Conservation (phyloP, 2,329 filamentous ascomycete genomes). For the Diaporthe caulivora region DNA sequence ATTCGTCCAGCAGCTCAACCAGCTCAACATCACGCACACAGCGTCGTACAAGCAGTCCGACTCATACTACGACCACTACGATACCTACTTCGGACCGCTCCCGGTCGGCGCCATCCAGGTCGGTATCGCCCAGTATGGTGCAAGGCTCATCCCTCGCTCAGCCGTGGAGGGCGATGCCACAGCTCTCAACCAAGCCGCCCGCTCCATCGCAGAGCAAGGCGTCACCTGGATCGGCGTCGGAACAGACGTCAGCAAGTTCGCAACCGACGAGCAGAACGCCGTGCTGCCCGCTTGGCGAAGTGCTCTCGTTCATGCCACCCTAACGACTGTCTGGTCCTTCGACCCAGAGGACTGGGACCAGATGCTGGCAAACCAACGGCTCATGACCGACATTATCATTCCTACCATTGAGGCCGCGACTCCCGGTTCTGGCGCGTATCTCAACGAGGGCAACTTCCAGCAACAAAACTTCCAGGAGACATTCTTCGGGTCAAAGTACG, state of each 20-base stretch:
- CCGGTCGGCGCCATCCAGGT: conserved; percentile 63
- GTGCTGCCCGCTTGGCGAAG: conserved; percentile 55
- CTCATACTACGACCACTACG: conserved; percentile 57
- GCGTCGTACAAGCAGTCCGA: conserved; percentile 52
- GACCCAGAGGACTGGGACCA: conserved; percentile 49
- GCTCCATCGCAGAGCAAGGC: conserved; percentile 50
- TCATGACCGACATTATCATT: conserved; percentile 46
- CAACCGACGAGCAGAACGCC: conserved; percentile 47
- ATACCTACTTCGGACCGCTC: conserved; percentile 56
- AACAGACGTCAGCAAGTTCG: conserved; percentile 38
- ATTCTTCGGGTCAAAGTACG: conserved; percentile 51
- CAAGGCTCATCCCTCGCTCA: conserved; percentile 56
- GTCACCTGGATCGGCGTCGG: conserved; percentile 51
- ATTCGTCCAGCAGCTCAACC: conserved; percentile 55
- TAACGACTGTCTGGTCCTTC: conserved; percentile 50
- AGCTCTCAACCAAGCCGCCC: conserved; percentile 43
- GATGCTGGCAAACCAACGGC: conserved; percentile 44
- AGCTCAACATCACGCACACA: conserved; percentile 47
- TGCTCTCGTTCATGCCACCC: conserved; percentile 48
- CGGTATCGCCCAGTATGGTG: conserved; percentile 57
- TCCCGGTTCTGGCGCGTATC: conserved; percentile 47
- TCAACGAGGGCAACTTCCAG: conserved; percentile 54
- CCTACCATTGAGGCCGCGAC: conserved; percentile 46
- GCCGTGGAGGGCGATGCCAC: conserved; percentile 45
- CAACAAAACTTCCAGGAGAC: conserved; percentile 46